These are phyloP conservation scores for Phytopythium litorale DNA, from an alignment of 352 stramenopile species.

Conservation along the genomic window DNA sequence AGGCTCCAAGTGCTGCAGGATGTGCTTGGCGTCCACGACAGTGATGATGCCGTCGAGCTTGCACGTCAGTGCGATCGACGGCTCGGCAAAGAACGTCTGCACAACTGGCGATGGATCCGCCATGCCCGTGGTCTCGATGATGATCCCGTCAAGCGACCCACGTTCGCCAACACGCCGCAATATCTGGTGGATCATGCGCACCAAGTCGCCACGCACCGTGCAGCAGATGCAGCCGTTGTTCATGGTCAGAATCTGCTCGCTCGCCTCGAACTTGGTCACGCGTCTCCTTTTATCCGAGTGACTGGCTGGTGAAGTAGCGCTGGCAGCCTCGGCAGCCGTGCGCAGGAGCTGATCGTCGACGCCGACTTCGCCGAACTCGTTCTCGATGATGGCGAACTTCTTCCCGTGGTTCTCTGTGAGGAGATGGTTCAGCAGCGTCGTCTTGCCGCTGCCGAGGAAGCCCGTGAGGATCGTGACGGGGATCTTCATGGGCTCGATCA, in stretches of 20 bases:
- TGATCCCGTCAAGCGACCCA: conserved; percentile 65
- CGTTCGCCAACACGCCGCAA: conserved; percentile 38
- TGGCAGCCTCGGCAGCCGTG: conserved; percentile 8
- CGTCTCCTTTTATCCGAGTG: conserved; percentile 15
- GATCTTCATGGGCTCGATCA: conserved; percentile 25
- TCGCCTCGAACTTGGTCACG: conserved; percentile 37
- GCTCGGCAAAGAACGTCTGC: conserved; percentile 93
- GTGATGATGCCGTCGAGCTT: conserved; percentile 94
- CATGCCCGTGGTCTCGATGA: conserved; percentile 90
- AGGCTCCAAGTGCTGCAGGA: conserved; percentile 70
- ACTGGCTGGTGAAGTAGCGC: not conserved
- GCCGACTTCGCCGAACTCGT: conserved; percentile 94
- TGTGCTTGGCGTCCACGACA: conserved; percentile 94
- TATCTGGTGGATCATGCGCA: conserved; percentile 51
- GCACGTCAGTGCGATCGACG: conserved; percentile 69
- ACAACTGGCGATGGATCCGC: conserved; percentile 88
- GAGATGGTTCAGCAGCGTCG: conserved; percentile 94
- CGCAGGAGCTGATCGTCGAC: conserved; percentile 90
- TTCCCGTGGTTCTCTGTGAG: conserved; percentile 86
- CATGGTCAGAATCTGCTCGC: conserved; percentile 87
- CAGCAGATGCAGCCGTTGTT: conserved; percentile 97
- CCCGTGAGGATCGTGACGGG: conserved; percentile 92
- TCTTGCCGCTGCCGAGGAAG: conserved; percentile 93
- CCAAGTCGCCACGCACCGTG: conserved; percentile 87
- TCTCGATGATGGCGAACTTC: conserved; percentile 95